Percentiles rank a stretch among this genome's conserved stretches.
phyloP scores from a whole-genome alignment of 306 rosid species.

The Rosa lucieae region DNA sequence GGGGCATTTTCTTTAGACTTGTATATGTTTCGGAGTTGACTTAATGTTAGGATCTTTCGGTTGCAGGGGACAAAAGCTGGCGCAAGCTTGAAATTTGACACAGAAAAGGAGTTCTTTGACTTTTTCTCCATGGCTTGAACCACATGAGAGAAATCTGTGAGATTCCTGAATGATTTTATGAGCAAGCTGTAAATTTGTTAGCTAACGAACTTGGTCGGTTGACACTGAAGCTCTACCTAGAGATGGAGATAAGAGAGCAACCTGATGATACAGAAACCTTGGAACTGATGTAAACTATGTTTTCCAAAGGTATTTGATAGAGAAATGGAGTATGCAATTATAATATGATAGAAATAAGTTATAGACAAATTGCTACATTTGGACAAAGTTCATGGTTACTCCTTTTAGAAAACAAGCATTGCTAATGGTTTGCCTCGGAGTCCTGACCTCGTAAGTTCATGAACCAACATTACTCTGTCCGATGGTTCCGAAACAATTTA shows the following conservation, averaged over 20 bases:
- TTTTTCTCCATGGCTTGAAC: conserved; percentile 87
- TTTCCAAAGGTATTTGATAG: too few relatives aligned
- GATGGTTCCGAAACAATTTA: too few relatives aligned
- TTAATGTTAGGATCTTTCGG: not conserved
- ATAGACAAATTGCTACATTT: too few relatives aligned
- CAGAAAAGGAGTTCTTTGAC: conserved; percentile 75
- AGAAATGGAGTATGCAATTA: too few relatives aligned
- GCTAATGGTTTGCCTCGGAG: too few relatives aligned
- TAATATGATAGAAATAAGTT: too few relatives aligned
- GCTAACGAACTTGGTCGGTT: not conserved
- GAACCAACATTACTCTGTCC: too few relatives aligned
- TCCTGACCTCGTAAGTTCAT: too few relatives aligned
- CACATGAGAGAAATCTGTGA: conserved; percentile 83
- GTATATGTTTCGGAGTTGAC: conserved; percentile 4
- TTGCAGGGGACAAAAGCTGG: conserved; percentile 68
- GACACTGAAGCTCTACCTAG: not conserved
- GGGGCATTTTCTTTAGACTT: not conserved
- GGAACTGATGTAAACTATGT: not conserved
- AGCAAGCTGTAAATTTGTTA: conserved; percentile 14
- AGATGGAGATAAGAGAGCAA: too few relatives aligned
- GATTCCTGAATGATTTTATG: not conserved
- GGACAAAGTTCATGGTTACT: too few relatives aligned
- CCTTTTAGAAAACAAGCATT: too few relatives aligned
- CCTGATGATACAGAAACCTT: not conserved
- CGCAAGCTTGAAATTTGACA: conserved; percentile 66